Conservation (phyloP, 2,329 filamentous ascomycete species). For the Alternaria sp. region DNA sequence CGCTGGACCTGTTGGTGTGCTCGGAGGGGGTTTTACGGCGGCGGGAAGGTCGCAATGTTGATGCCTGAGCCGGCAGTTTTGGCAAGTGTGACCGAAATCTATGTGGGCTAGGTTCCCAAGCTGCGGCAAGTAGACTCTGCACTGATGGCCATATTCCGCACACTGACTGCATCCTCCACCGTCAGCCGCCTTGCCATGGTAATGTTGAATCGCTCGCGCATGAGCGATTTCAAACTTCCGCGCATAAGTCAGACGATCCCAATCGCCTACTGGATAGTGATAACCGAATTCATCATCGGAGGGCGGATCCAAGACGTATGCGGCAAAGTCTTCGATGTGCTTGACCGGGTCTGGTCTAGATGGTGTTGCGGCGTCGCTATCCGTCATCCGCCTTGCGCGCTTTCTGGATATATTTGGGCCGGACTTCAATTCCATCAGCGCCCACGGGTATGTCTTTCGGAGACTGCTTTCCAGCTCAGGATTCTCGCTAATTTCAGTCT, state of each 20-base stretch:
- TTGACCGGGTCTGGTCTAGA: neutral
- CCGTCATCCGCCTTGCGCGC: neutral
- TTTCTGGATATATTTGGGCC: constrained; percentile 3
- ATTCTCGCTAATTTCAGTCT: neutral
- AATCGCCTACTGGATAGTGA: neutral
- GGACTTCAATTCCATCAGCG: neutral
- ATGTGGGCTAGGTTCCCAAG: neutral
- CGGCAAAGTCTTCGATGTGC: constrained; percentile 8
- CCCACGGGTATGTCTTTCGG: constrained; percentile 13
- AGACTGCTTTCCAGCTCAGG: constrained; percentile 1
- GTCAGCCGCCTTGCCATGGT: constrained; percentile 3
- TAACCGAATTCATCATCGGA: constrained; percentile 4
- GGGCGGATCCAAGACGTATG: constrained; percentile 5
- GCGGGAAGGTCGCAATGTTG: constrained; percentile 1
- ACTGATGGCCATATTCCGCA: constrained; percentile 1
- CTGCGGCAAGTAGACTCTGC: constrained; percentile 10
- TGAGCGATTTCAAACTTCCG: constrained; percentile 13
- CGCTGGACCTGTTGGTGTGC: neutral
- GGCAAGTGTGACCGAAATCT: constrained; percentile 7
- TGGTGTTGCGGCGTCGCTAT: neutral
- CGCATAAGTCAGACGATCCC: neutral
- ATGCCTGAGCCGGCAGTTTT: constrained; percentile 9
- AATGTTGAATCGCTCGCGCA: constrained; percentile 13
- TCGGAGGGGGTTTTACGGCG: neutral
- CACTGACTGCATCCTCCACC: constrained; percentile 8